A percentile compares a stretch with the other conserved stretches of the same genome.
These are phyloP conservation scores for Hordeum marinum DNA, from an alignment of 176 grass and related monocot genomes.

Conservation along the genomic window DNA sequence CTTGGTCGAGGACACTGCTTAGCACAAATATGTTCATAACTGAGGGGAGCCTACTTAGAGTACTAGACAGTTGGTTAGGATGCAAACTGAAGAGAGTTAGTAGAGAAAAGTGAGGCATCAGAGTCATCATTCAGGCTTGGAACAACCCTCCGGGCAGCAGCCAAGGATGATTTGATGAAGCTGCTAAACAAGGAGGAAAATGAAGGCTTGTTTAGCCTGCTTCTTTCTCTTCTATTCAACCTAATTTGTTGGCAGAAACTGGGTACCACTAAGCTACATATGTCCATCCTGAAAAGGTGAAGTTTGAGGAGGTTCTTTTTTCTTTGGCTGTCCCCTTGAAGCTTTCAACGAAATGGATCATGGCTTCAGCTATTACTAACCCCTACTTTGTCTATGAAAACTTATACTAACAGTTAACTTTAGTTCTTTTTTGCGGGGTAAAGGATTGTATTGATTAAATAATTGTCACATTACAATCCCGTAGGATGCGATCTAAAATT, in stretches of 20 bases:
- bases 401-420: too few species aligned
- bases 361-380: too few species aligned
- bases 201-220: background rate
- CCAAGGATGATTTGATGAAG: background rate
- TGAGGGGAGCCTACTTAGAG: background rate
- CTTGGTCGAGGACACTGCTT: too few species aligned
- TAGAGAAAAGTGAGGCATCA: slow-evolving; percentile 12
- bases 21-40: background rate
- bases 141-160: slow-evolving; percentile 14
- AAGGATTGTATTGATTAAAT: too few species aligned
- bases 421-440: too few species aligned
- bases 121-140: background rate
- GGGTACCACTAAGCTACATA: background rate
- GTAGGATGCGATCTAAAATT: too few species aligned
- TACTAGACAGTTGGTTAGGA: slow-evolving; percentile 5
- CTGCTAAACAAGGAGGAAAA: background rate
- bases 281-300: slow-evolving; percentile 25
- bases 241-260: background rate
- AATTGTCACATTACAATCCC: too few species aligned
- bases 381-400: too few species aligned
- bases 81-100: background rate
- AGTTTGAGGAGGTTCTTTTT: background rate
- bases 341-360: too few species aligned
- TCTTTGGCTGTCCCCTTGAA: background rate
- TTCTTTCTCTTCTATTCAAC: background rate